phyloP scores from a whole-genome alignment of 2,329 filamentous ascomycete species.

The Ophiocordyceps australis region DNA sequence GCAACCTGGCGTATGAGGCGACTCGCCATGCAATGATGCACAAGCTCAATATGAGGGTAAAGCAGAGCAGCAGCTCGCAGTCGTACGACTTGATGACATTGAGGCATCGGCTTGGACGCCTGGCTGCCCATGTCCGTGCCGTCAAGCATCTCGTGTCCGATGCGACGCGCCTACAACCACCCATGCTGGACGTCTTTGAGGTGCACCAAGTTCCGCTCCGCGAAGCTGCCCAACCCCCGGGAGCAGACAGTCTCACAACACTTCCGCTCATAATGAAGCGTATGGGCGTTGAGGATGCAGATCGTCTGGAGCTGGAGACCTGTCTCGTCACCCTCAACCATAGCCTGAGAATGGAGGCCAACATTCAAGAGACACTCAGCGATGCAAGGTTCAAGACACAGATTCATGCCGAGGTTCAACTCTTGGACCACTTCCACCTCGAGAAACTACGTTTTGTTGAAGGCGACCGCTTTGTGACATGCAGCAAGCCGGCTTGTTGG shows the following conservation, averaged over 20 bases:
- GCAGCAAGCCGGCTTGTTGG: constrained; percentile 29
- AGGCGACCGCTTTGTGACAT: constrained; percentile 22
- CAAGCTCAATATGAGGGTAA: no score
- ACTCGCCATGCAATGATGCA: no score
- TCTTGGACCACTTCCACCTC: constrained; percentile 22
- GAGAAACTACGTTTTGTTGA: constrained; percentile 12
- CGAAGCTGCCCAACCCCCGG: constrained; percentile 5
- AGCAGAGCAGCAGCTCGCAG: no score
- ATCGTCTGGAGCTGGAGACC: not conserved
- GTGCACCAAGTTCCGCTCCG: constrained; percentile 7
- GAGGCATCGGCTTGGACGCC: constrained; percentile 23
- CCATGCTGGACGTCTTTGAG: constrained; percentile 12
- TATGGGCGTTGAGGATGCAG: constrained; percentile 6
- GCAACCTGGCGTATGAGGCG: constrained; percentile 5
- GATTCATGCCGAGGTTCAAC: constrained; percentile 24
- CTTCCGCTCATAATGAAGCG: constrained; percentile 13
- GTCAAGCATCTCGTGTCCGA: constrained; percentile 17
- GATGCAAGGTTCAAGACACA: not conserved
- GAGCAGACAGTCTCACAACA: constrained; percentile 9
- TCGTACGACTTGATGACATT: no score
- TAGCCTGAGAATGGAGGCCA: not conserved
- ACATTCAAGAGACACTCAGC: not conserved
- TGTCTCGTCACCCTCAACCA: not conserved
- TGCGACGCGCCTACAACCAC: constrained; percentile 8
- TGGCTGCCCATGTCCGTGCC: constrained; percentile 22